Base-by-base conservation (phyloP, 352 stramenopile species). In the Pythium plurisporium region DNA sequence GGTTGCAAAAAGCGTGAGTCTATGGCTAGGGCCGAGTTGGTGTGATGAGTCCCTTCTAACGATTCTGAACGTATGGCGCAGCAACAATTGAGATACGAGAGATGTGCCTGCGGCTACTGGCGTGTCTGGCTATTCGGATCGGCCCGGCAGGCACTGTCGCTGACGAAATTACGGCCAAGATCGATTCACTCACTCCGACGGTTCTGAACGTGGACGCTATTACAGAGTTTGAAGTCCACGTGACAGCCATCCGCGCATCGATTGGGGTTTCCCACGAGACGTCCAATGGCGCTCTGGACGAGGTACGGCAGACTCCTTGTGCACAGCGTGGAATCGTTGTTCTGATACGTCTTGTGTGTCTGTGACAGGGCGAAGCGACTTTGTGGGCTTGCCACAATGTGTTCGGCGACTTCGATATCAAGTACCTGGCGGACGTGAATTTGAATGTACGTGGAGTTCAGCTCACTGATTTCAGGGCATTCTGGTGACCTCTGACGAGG, bases 91-190 rank as follows among this genome's bases (percentile, higher is more conserved):
- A 79, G 20, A 70, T 87, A 22, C 74, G 74, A 1, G 47, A 62
- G 5, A 69, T 74, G 10, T 83, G 76, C 30, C 51, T 89, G 22
- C 73, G 71, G 10, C 45, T 89, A n/a, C 64, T 89, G 22, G 59
- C 76, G 5, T 70, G 62, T 23, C 45, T 86, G n/a, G 73, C 76
- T 0, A 45, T 89, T 20, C 76, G 76, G 3, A 55, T 22, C 1
- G 75, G 71, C 0, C 66, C 79, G 19, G 70, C 52, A 5, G 62
- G 59, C 26, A 30, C 71, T 5, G 67, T 89, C 6, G 42, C 79
- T 20, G 62, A 84, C 27, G 55, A 70, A 30, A 6, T 70, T 7
- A 14, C 34, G 5, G 44, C 61, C 1, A 55, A 40, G 15, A 19
- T 44, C 2, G 47, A 62, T n/a, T 42, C 50, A 20, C 33, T 43